These are phyloP conservation scores for fission yeast (Schizosaccharomyces pombe) DNA, from an alignment of 805 yeast genomes.

Conservation along the genomic window DNA sequence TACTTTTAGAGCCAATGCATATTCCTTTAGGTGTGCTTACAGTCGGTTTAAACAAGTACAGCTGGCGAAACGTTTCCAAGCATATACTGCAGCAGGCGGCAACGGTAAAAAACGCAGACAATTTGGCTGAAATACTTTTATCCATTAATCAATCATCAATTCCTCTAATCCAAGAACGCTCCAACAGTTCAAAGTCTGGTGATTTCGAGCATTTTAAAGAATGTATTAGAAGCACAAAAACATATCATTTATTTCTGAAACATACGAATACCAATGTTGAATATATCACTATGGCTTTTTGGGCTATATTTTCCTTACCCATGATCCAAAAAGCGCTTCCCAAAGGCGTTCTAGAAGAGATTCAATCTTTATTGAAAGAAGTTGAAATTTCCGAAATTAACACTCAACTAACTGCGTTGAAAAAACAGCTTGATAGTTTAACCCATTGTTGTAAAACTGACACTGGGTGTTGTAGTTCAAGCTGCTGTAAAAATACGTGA, in stretches of 20 bases:
- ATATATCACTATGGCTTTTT: background rate
- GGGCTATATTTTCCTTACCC: background rate
- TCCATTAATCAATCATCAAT: background rate
- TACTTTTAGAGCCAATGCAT: background rate
- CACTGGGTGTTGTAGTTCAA: background rate
- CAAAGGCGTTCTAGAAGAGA: background rate
- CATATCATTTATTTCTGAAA: background rate
- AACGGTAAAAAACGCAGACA: background rate
- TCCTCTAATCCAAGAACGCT: background rate
- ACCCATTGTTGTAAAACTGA: background rate
- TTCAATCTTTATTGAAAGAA: background rate
- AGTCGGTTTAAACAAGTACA: background rate
- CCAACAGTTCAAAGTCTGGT: background rate
- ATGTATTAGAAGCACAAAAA: background rate
- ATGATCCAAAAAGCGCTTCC: background rate
- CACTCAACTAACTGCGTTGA: background rate
- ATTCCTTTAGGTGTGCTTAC: background rate
- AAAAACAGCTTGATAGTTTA: background rate
- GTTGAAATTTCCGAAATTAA: background rate
- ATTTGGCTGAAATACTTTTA: background rate
- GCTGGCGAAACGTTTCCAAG: background rate
- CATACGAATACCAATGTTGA: background rate
- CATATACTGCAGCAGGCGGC: background rate
- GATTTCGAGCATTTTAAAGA: background rate
- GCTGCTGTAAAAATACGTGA: background rate